These are phyloP conservation scores for Pseudogymnoascus sp. DNA, from an alignment of 2,329 filamentous ascomycete genomes.

Conservation along the genomic window DNA sequence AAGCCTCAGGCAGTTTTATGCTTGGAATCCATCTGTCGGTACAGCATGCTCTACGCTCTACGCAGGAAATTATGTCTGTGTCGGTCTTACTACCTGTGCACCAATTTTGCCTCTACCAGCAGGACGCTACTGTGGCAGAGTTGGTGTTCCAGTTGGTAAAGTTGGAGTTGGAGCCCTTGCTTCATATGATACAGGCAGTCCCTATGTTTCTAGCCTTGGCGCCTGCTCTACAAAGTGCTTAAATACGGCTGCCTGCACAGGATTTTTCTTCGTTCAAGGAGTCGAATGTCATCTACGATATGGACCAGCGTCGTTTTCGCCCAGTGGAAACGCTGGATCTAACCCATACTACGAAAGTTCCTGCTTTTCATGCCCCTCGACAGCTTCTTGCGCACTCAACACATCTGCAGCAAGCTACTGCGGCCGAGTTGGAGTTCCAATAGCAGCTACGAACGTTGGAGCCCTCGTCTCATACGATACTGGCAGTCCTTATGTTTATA, in stretches of 20 bases:
- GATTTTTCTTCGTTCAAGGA: not conserved
- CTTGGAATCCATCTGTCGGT: constrained; percentile 6
- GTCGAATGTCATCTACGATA: not conserved
- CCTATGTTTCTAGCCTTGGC: not conserved
- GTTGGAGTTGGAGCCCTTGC: not conserved
- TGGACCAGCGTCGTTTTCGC: not conserved
- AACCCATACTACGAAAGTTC: not conserved
- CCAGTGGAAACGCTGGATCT: not conserved
- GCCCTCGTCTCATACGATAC: not conserved
- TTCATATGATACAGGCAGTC: not conserved
- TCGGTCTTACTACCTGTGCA: not conserved
- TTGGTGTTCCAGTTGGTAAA: not conserved
- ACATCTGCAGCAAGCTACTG: not conserved
- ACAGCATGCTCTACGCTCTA: not conserved
- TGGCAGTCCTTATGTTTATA: not conserved
- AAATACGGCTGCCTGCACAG: not conserved
- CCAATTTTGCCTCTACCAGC: not conserved
- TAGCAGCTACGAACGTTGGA: not conserved
- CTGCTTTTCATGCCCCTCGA: not conserved
- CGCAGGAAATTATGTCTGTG: not conserved
- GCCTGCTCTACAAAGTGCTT: not conserved
- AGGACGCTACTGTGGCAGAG: not conserved
- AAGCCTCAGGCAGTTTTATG: not conserved
- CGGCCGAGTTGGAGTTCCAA: not conserved
- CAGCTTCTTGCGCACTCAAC: not conserved